Evolutionary conservation across 2,329 filamentous ascomycete species (phyloP).

Genomic region (Trichoderma aggressivum): DNA sequence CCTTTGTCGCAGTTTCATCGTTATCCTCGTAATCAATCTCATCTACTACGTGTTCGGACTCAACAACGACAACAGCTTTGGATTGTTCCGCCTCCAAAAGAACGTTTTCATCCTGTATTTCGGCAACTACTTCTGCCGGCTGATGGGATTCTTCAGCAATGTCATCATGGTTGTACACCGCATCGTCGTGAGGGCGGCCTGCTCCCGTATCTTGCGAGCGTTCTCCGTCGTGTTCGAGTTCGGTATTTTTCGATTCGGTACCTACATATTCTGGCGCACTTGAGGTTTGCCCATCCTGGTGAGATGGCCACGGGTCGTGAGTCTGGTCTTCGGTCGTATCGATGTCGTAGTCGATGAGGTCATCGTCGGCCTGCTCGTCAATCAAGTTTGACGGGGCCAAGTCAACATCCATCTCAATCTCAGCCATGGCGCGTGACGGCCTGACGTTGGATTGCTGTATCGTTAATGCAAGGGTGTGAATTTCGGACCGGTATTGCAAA

Average conservation of each 20-base stretch:
- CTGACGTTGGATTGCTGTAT: background rate
- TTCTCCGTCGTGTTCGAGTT: background rate
- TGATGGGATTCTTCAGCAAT: background rate
- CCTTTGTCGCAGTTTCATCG: constrained; percentile 5
- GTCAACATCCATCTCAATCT: constrained; percentile 34
- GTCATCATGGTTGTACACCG: constrained; percentile 19
- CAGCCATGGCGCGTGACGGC: constrained; percentile 25
- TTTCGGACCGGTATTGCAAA: background rate
- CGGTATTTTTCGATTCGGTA: background rate
- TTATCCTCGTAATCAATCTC: constrained; percentile 15
- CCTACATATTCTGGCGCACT: background rate
- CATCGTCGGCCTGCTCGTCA: constrained; percentile 30
- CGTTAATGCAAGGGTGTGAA: background rate
- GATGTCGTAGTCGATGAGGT: constrained; percentile 39
- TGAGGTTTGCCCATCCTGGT: constrained; percentile 6
- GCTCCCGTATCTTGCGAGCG: background rate
- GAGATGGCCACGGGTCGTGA: background rate
- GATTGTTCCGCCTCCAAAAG: constrained; percentile 2
- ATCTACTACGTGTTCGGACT: background rate
- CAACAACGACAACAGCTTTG: background rate
- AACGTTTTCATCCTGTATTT: background rate
- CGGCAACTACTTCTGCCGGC: background rate
- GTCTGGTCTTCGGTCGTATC: constrained; percentile 25
- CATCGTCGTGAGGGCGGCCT: background rate
- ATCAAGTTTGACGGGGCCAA: constrained; percentile 26